These are phyloP conservation scores for Moricandia moricandioides DNA, from an alignment of 345 rosid species.

Conservation along the genomic window DNA sequence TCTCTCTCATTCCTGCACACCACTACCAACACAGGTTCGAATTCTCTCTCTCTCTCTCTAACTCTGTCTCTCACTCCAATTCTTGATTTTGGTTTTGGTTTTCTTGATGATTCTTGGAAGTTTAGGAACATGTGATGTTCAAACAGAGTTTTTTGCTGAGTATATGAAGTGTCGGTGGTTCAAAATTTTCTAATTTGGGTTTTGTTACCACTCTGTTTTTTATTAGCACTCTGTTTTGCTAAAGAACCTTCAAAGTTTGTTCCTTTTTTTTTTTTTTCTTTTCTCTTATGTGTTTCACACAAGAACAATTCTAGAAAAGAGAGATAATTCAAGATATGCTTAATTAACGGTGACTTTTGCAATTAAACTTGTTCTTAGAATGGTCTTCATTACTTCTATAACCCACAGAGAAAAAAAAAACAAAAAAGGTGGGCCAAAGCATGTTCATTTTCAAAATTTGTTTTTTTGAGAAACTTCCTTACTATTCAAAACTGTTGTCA, in stretches of 20 bases:
- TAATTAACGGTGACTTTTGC: slow-evolving; percentile 20
- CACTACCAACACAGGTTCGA: slow-evolving; percentile 35
- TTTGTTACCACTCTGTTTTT: background rate
- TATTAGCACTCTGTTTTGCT: background rate
- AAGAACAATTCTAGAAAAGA: slow-evolving; percentile 15
- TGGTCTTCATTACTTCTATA: slow-evolving; percentile 18
- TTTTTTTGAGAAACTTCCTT: slow-evolving; percentile 27
- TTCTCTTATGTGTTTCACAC: background rate
- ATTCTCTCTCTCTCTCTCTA: background rate
- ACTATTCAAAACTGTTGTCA: slow-evolving; percentile 19
- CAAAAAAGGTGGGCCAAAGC: slow-evolving; percentile 32
- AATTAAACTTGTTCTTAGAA: slow-evolving; percentile 10
- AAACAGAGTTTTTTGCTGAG: background rate
- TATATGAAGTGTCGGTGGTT: slow-evolving; percentile 30
- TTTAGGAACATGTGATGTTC: background rate
- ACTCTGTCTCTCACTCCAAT: background rate
- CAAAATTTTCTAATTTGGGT: background rate
- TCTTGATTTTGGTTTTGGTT: background rate
- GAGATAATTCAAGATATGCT: slow-evolving; percentile 24
- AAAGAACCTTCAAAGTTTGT: background rate
- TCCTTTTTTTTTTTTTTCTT: background rate
- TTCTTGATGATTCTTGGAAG: slow-evolving; percentile 9
- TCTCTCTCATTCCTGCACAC: slow-evolving; percentile 33
- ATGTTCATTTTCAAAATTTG: slow-evolving; percentile 28
- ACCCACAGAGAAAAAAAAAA: background rate